phyloP scores from a whole-genome alignment of 1,139 yeast genomes.

The Nematodospora anomalae region DNA sequence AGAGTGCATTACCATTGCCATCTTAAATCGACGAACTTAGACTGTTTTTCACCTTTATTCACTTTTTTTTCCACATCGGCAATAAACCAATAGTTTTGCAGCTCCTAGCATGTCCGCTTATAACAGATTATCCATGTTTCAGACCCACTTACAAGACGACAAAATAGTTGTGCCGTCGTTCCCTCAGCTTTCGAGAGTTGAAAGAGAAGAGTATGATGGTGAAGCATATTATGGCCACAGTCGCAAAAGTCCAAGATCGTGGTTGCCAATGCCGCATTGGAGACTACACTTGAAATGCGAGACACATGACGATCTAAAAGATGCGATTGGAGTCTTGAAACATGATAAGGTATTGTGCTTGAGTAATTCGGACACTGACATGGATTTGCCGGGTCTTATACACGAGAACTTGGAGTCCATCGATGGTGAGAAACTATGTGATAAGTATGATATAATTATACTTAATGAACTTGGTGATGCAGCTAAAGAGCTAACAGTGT shows the following conservation, averaged over 20 bases:
- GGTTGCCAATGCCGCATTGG: background rate
- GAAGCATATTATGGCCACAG: slow-evolving; percentile 7
- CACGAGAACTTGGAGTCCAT: slow-evolving; percentile 5
- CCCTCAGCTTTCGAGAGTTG: slow-evolving; percentile 19
- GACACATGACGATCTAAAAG: background rate
- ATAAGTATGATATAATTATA: slow-evolving; percentile 6
- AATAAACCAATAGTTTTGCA: too few relatives aligned
- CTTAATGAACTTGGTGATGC: slow-evolving; percentile 9
- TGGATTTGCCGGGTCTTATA: background rate
- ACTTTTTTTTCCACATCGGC: too few relatives aligned
- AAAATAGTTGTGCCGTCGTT: slow-evolving; percentile 17
- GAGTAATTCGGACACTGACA: background rate
- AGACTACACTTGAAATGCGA: too few relatives aligned
- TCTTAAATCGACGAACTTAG: too few relatives aligned
- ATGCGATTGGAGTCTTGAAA: background rate
- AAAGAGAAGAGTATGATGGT: slow-evolving; percentile 17
- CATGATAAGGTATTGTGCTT: slow-evolving; percentile 6
- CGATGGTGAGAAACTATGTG: slow-evolving; percentile 6
- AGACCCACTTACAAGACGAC: slow-evolving; percentile 18
- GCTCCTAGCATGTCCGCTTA: slow-evolving; percentile 12
- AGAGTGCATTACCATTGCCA: background rate
- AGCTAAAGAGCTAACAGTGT: slow-evolving; percentile 5
- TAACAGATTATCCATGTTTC: slow-evolving; percentile 21
- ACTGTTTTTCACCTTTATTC: too few relatives aligned
- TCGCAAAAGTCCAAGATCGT: background rate